Base-by-base conservation (phyloP, 1,139 yeast genomes). In the Lodderomyces oxycetoniae region DNA sequence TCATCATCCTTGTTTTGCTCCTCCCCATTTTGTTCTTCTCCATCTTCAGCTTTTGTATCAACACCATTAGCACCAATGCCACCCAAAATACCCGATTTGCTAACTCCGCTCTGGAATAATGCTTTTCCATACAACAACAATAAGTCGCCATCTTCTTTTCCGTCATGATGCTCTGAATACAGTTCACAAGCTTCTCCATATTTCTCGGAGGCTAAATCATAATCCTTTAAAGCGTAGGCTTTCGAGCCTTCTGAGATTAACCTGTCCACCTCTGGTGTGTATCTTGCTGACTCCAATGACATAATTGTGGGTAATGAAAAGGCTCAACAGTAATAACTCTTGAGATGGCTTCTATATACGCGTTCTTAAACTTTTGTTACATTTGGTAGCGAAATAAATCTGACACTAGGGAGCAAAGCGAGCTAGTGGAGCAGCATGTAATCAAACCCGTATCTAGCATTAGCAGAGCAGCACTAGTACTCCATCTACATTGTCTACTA, bases 1-100 rank as follows among this genome's bases (percentile, higher is more conserved):
- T 50, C 60, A 19, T 52, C 54, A 3, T 30, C 44, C 6, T 32
- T 29, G 2, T 28, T 28, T 10, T 48, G 53, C 8, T 48, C 53
- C 3, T 40, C 55, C 6, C 39, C 48, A 10, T 41, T 46, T 5
- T 44, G 45, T 12, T 33, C 35, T 9, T 22, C 35, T 7, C 31
- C 42, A 3, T 48, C 57, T 3, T 46, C 54, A 6, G 46, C 53
- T 4, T 49, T 52, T 11, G 44, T 46, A 9, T 40, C 46, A 2
- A 43, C 48, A 12, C 48, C 47, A 25, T 19, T 33, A 10, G 56
- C 58, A 22, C 59, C 55, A 8, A 57, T 59, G 1, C 74, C 83
- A 25, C 96, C 95, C 39, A 91, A 71, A n/a, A 91, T 82, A 32
- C 83, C 91, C 2, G 88, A 77, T 34, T 73, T 79, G 28, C 77